Percentiles rank a stretch among this genome's conserved stretches.
phyloP scores from a whole-genome alignment of 768 basidiomycete species.

The Kwoniella dendrophila region DNA sequence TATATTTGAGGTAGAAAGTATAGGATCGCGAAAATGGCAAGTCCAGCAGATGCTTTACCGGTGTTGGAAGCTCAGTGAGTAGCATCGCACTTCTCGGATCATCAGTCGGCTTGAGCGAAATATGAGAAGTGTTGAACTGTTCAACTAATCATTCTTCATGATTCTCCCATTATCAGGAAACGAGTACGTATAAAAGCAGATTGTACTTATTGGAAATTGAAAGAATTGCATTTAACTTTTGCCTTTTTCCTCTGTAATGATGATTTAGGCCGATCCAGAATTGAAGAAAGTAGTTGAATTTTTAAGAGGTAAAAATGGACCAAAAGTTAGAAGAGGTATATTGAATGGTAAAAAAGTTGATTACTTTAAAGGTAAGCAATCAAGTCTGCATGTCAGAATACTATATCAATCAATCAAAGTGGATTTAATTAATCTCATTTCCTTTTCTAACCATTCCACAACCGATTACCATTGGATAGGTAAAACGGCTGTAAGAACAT shows the following conservation, averaged over 20 bases:
- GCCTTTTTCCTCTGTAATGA: background rate
- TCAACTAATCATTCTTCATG: no score
- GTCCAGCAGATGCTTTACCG: constrained; percentile 47
- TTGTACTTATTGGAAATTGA: no score
- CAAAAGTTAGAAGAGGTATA: constrained; percentile 86
- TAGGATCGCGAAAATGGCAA: constrained; percentile 27
- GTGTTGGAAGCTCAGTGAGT: constrained; percentile 52
- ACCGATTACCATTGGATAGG: constrained; percentile 60
- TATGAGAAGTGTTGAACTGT: no score
- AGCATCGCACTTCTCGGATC: no score
- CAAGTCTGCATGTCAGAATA: no score
- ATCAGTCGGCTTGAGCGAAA: no score
- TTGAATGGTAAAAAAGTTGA: constrained; percentile 92
- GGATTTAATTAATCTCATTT: no score
- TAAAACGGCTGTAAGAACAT: constrained; percentile 86
- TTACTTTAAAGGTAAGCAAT: constrained; percentile 88
- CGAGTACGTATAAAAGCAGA: no score
- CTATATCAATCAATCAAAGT: no score
- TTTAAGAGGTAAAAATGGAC: constrained; percentile 78
- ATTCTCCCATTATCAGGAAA: no score
- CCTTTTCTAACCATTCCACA: no score
- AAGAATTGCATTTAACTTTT: no score
- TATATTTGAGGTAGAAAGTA: background rate
- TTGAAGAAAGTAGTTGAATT: constrained; percentile 81
- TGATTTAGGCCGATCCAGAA: constrained; percentile 67